Percentiles rank a stretch among this genome's conserved stretches.
Conservation (phyloP, 805 yeast genomes). For the Tetrapisispora phaffii region DNA sequence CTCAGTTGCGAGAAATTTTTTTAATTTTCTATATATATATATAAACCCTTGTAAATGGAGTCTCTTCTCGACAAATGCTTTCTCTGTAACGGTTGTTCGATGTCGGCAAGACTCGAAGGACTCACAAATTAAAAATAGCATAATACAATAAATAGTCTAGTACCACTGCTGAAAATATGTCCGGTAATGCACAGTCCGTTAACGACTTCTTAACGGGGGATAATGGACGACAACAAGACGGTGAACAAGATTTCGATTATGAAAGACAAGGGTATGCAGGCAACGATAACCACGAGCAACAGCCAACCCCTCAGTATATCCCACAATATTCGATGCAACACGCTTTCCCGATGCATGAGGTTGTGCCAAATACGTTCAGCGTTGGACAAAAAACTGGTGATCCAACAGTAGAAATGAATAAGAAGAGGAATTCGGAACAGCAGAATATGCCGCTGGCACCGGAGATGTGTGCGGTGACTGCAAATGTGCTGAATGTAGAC, state of each 20-base stretch:
- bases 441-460: slow-evolving; percentile 5
- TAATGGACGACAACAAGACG: not conserved
- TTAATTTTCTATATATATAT: no score
- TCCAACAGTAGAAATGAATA: slow-evolving; percentile 5
- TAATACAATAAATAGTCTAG: no score
- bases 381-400: slow-evolving; percentile 7
- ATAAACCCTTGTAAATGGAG: no score
- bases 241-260: slow-evolving; percentile 10
- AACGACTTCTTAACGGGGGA: not conserved
- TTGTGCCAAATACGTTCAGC: slow-evolving; percentile 25
- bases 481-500: slow-evolving; percentile 16
- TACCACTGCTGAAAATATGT: not conserved
- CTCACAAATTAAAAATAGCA: no score
- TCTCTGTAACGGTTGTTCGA: no score
- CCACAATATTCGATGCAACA: slow-evolving; percentile 18
- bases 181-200: not conserved
- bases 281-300: slow-evolving; percentile 2
- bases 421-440: slow-evolving; percentile 4
- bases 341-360: slow-evolving; percentile 24
- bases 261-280: slow-evolving; percentile 16
- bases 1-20: no score
- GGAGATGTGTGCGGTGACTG: slow-evolving; percentile 12
- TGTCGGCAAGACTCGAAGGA: no score
- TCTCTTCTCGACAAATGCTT: no score
- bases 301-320: slow-evolving; percentile 17